Base-by-base conservation (phyloP, 768 basidiomycete species). In the Suillus bovinus region DNA sequence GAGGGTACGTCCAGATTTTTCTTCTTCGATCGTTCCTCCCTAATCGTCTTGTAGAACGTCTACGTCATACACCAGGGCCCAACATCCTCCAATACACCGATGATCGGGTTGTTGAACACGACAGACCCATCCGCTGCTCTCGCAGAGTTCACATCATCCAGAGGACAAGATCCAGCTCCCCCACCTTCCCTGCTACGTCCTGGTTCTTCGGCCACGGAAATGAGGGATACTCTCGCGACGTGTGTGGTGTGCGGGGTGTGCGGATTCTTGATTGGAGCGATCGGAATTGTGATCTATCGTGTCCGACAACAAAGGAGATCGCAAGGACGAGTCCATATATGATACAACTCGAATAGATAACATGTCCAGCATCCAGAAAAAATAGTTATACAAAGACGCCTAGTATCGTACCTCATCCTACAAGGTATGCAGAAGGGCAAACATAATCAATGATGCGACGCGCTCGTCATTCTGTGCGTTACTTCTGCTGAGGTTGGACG, bases 11-110 rank as follows among this genome's bases (percentile, higher is more conserved):
- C 27, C 58, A 31, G 22, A 24, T 34, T 22, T 44, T 44, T 44
- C 1, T n/a, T n/a, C 50, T n/a, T 60, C 49, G 29, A 8, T 17
- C 10, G 41, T 60, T 22, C 47, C 27, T 33, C n/a, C 3, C 64
- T 65, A 64, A 71, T 46, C 16, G 46, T 56, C 60, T 61, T 61
- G 39, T 61, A 84, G 85, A 87, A 86, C 67, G 81, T 83, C 31
- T 86, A 86, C 60, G 79, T 77, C 46, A 76, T 78, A 39, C 82
- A 86, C 65, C 79, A 82, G 55, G 77, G 72, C 34, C 70, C 71
- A 46, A 83, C 77, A 33, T 67, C 76, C 10, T 71, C 69, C 3
- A 70, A 74, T 34, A 76, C 78, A 24, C 82, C 84, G 4, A 59
- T 68, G 44, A 74, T 86, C 50, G 86, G 83, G 29, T 72, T 87